Conservation (phyloP, 345 rosid genomes). For the Alliaria petiolata region DNA sequence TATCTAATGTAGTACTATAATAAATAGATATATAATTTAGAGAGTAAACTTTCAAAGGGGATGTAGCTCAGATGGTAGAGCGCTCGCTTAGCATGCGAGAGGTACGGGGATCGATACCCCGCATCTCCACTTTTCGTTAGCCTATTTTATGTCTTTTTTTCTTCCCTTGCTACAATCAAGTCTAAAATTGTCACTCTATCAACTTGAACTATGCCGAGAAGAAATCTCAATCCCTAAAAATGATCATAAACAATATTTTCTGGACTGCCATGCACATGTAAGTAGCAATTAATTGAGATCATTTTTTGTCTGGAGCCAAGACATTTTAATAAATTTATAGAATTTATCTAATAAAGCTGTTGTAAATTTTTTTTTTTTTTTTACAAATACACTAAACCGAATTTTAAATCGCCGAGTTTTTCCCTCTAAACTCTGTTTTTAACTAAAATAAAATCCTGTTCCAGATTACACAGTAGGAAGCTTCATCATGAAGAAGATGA, state of each 20-base stretch:
- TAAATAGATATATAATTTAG: not conserved
- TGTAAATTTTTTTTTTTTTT: too few relatives aligned
- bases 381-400: too few relatives aligned
- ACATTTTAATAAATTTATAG: not conserved
- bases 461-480: constrained; percentile 9
- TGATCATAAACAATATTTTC: not conserved
- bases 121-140: constrained; percentile 47
- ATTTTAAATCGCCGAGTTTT: too few relatives aligned
- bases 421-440: not conserved
- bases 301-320: not conserved
- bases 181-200: too few relatives aligned
- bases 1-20: too few relatives aligned
- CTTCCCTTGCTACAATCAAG: too few relatives aligned
- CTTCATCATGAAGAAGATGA: not conserved
- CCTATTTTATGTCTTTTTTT: too few relatives aligned
- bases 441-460: not conserved
- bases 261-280: not conserved
- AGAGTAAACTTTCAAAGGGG: too few relatives aligned
- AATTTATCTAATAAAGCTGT: not conserved
- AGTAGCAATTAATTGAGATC: not conserved
- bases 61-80: constrained; percentile 42
- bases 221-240: not conserved
- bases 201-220: too few relatives aligned
- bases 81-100: constrained; percentile 95
- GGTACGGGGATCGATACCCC: constrained; percentile 85